A percentile compares a stretch with the other conserved stretches of the same genome.
phyloP scores from a whole-genome alignment of 179 eudicot genomes.

The Drosera spatulata region DNA sequence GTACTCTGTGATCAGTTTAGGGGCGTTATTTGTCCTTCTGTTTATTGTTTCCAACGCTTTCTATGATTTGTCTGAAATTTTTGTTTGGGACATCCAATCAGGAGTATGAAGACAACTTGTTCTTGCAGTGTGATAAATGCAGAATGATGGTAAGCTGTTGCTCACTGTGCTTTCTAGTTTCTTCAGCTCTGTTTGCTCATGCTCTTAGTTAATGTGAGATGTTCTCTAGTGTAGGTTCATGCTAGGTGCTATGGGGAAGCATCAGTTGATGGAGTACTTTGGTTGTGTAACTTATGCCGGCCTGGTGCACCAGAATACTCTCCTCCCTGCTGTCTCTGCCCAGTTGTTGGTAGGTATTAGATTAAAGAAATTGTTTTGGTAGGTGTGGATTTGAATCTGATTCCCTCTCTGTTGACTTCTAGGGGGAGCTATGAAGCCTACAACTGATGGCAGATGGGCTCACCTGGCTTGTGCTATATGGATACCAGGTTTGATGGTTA shows the following conservation, averaged over 20 bases:
- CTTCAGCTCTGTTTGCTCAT: background rate
- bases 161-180: slow-evolving; percentile 3
- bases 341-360: slow-evolving; percentile 55
- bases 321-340: slow-evolving; percentile 93
- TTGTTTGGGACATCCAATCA: slow-evolving; percentile 18
- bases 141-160: slow-evolving; percentile 76
- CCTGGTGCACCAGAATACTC: slow-evolving; percentile 65
- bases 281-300: slow-evolving; percentile 95
- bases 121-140: slow-evolving; percentile 99
- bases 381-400: background rate
- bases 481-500: slow-evolving; percentile 74
- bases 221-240: slow-evolving; percentile 57
- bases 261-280: slow-evolving; percentile 68
- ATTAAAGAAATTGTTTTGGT: background rate
- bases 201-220: background rate
- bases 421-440: slow-evolving; percentile 99
- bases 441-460: slow-evolving; percentile 99
- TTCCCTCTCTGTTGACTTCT: background rate
- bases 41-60: background rate
- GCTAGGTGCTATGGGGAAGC: slow-evolving; percentile 98
- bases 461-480: slow-evolving; percentile 99
- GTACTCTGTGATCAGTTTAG: background rate
- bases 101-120: slow-evolving; percentile 91
- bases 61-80: background rate
- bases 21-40: background rate